A percentile compares a stretch with the other conserved stretches of the same genome.
Evolutionary conservation across 352 stramenopile species (phyloP).

Genomic region (Thalassiosira pacifica): DNA sequence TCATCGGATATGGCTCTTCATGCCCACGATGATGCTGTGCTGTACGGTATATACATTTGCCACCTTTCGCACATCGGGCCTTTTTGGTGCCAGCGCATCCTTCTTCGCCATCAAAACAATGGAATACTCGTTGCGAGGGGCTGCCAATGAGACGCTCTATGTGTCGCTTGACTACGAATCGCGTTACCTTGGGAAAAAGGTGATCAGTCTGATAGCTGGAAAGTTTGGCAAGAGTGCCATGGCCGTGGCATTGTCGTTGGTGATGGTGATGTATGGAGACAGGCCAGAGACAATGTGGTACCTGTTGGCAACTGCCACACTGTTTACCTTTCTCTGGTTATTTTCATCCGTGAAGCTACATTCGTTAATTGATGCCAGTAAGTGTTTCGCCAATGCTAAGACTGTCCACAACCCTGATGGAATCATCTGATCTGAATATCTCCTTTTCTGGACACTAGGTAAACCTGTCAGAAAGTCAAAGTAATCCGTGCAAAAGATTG

Average conservation of each 20-base stretch:
- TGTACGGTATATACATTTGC: slow-evolving; percentile 53
- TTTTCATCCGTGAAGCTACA: slow-evolving; percentile 58
- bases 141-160: slow-evolving; percentile 70
- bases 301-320: slow-evolving; percentile 39
- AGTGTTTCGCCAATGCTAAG: too few species aligned
- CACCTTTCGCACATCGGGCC: slow-evolving; percentile 34
- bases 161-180: slow-evolving; percentile 71
- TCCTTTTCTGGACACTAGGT: too few species aligned
- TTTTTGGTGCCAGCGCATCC: slow-evolving; percentile 48
- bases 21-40: slow-evolving; percentile 71
- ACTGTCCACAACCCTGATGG: too few species aligned
- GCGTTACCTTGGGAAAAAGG: slow-evolving; percentile 73
- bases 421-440: too few species aligned
- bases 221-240: slow-evolving; percentile 69
- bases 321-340: slow-evolving; percentile 57
- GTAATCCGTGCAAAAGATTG: too few species aligned
- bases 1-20: slow-evolving; percentile 72
- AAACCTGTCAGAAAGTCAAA: too few species aligned
- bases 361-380: slow-evolving; percentile 55
- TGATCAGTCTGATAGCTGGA: slow-evolving; percentile 64
- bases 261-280: slow-evolving; percentile 53
- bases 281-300: slow-evolving; percentile 50
- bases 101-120: slow-evolving; percentile 71
- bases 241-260: slow-evolving; percentile 48
- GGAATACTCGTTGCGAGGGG: slow-evolving; percentile 61